These are phyloP conservation scores for Thymus quinquecostatus DNA, from an alignment of 257 asterid species.

Conservation along the genomic window DNA sequence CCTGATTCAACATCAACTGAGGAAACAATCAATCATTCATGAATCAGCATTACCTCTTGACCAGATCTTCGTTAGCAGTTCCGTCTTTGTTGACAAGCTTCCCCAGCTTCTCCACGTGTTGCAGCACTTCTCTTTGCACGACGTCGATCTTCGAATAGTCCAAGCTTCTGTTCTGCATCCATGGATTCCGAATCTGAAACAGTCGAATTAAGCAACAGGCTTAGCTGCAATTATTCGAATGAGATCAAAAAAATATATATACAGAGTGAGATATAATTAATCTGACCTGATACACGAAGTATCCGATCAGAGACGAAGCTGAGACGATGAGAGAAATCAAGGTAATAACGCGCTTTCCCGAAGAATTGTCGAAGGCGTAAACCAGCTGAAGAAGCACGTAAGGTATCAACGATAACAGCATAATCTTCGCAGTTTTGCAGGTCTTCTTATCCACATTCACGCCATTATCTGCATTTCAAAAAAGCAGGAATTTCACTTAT, in stretches of 20 bases:
- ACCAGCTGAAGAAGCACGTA: slow-evolving; percentile 46
- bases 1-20: too few species aligned
- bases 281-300: slow-evolving; percentile 51
- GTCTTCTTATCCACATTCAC: slow-evolving; percentile 48
- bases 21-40: too few species aligned
- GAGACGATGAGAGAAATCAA: slow-evolving; percentile 48
- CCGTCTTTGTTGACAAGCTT: slow-evolving; percentile 42
- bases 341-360: slow-evolving; percentile 36
- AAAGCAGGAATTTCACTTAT: neutral
- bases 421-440: slow-evolving; percentile 47
- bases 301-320: slow-evolving; percentile 33
- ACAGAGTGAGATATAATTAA: neutral
- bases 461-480: slow-evolving; percentile 39
- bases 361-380: slow-evolving; percentile 26
- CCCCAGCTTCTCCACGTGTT: slow-evolving; percentile 44
- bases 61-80: slow-evolving; percentile 38
- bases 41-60: slow-evolving; percentile 33
- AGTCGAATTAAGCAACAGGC: neutral
- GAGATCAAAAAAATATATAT: too few species aligned
- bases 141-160: slow-evolving; percentile 51
- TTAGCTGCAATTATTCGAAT: too few species aligned
- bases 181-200: slow-evolving; percentile 52
- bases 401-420: slow-evolving; percentile 59
- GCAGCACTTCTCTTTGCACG: slow-evolving; percentile 37
- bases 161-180: slow-evolving; percentile 65